Conservation (phyloP, 805 yeast species). For the Ogataea paradorogensis region DNA sequence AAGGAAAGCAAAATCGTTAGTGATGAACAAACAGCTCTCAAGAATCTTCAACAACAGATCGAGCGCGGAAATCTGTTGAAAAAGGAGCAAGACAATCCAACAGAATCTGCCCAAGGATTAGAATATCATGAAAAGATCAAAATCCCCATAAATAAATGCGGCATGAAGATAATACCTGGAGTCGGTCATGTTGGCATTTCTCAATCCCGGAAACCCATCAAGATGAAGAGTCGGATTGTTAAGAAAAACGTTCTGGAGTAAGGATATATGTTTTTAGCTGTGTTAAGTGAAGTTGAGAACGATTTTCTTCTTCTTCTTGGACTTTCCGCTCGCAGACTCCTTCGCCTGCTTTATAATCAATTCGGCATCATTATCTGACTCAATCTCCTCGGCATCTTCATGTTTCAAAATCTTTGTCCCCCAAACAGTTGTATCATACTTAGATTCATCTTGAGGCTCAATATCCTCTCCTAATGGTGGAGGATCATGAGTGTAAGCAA, state of each 20-base stretch:
- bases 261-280: constrained; percentile 21
- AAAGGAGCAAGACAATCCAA: constrained; percentile 5
- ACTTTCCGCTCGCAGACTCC: constrained; percentile 38
- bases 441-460: constrained; percentile 10
- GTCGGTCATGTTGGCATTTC: constrained; percentile 16
- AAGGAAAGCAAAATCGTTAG: constrained; percentile 37
- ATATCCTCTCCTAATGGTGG: constrained; percentile 15
- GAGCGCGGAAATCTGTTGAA: constrained; percentile 36
- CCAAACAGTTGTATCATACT: constrained; percentile 59
- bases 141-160: constrained; percentile 30
- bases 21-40: constrained; percentile 46
- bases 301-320: constrained; percentile 37
- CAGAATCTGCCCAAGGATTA: constrained; percentile 1
- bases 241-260: constrained; percentile 60
- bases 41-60: constrained; percentile 52
- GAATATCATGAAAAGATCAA: constrained; percentile 21
- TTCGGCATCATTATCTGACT: constrained; percentile 44
- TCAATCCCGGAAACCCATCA: constrained; percentile 4
- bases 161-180: constrained; percentile 27
- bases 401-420: constrained; percentile 59
- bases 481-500: constrained; percentile 13
- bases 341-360: constrained; percentile 52
- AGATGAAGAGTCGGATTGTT: constrained; percentile 17
- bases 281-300: constrained; percentile 23
- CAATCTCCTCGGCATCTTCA: constrained; percentile 37